phyloP scores from a whole-genome alignment of 495 filamentous ascomycete genomes.

The Usnea hakonensis region DNA sequence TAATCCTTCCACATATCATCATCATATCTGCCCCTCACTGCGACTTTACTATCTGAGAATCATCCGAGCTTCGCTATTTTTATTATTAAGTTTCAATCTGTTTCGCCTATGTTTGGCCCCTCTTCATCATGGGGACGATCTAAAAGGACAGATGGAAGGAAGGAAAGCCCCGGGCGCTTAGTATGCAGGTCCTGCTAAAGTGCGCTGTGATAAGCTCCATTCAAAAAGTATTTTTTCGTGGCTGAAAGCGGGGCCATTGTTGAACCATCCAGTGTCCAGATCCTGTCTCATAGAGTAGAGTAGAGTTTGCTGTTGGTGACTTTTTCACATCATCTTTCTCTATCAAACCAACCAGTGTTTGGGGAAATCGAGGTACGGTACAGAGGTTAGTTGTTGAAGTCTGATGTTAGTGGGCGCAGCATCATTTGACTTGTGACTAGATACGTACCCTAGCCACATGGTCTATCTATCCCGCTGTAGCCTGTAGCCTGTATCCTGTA shows the following conservation, averaged over 20 bases:
- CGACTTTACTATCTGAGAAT: neutral
- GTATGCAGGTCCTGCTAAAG: neutral
- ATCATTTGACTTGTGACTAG: too few relatives aligned
- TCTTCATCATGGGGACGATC: neutral
- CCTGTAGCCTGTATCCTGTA: too few relatives aligned
- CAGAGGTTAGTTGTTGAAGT: neutral
- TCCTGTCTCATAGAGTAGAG: too few relatives aligned
- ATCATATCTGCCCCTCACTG: neutral
- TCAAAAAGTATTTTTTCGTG: neutral
- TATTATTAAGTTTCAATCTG: too few relatives aligned
- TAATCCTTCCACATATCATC: neutral
- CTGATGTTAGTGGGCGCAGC: neutral
- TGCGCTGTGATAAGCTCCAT: neutral
- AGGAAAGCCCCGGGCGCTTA: neutral
- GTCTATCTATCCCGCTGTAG: neutral
- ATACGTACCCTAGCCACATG: neutral
- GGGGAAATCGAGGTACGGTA: neutral
- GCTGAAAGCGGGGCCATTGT: conserved; percentile 1
- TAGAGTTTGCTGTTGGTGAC: neutral
- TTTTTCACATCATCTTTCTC: neutral
- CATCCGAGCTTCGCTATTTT: neutral
- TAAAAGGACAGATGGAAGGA: neutral
- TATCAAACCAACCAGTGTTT: neutral
- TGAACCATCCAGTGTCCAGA: neutral
- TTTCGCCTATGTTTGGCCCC: neutral